A percentile compares a stretch with the other conserved stretches of the same genome.
Evolutionary conservation across 208 protist species (phyloP).

Genomic region (Leishmania martiniquensis): DNA sequence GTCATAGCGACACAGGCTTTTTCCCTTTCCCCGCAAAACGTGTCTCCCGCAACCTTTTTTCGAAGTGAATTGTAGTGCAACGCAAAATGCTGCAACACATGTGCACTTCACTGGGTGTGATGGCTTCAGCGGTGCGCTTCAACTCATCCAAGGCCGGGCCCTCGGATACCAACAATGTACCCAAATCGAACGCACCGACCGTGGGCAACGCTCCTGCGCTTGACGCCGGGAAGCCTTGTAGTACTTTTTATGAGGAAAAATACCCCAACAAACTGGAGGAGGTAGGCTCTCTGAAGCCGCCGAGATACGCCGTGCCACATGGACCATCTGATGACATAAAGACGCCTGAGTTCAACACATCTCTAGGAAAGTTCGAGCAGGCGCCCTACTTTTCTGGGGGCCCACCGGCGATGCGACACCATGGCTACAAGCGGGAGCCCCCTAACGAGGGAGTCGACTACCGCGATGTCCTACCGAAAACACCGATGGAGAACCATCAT

Average conservation of each 20-base stretch:
- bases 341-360: slow-evolving; percentile 76
- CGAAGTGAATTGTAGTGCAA: neutral
- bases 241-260: slow-evolving; percentile 73
- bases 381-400: slow-evolving; percentile 83
- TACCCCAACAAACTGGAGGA: slow-evolving; percentile 49
- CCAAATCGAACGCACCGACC: slow-evolving; percentile 48
- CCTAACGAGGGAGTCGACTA: slow-evolving; percentile 58
- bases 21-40: neutral
- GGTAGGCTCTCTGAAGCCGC: slow-evolving; percentile 38
- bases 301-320: slow-evolving; percentile 42
- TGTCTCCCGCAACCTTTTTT: neutral
- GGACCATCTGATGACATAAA: slow-evolving; percentile 81
- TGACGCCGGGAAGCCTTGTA: slow-evolving; percentile 45
- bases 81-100: slow-evolving; percentile 19
- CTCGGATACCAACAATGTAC: slow-evolving; percentile 2
- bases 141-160: slow-evolving; percentile 2
- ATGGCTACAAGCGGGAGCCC: slow-evolving; percentile 75
- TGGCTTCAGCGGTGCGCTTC: slow-evolving; percentile 14
- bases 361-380: slow-evolving; percentile 82
- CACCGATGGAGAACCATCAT: slow-evolving; percentile 81
- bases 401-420: slow-evolving; percentile 78
- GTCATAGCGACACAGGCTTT: neutral
- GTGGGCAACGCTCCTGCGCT: slow-evolving; percentile 67
- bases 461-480: slow-evolving; percentile 57
- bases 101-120: slow-evolving; percentile 13